Evolutionary conservation across 306 rosid species (phyloP).

Genomic region (Trifolium subterraneum): DNA sequence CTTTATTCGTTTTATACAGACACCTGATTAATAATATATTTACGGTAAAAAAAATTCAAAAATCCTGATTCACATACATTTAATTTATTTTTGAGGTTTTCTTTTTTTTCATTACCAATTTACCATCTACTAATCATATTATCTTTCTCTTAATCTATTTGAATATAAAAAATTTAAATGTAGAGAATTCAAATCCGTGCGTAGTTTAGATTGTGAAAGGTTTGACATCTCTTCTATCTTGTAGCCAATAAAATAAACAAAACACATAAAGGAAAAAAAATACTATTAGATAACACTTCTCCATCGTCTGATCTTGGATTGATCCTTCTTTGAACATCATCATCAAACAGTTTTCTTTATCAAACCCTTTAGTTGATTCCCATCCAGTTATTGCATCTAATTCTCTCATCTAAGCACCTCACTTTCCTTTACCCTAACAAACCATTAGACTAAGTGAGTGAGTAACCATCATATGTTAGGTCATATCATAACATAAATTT

Average conservation of each 20-base stretch:
- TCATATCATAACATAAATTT: constrained; percentile 30
- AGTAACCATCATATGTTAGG: constrained; percentile 23
- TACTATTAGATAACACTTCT: constrained; percentile 7
- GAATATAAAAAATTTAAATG: no score
- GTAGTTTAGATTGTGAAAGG: constrained; percentile 46
- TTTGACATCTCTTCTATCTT: constrained; percentile 56
- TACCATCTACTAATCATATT: no score
- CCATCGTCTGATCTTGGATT: constrained; percentile 24
- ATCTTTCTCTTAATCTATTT: no score
- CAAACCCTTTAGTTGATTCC: constrained; percentile 55
- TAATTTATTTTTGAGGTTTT: no score
- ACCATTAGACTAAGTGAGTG: constrained; percentile 16
- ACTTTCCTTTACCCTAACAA: constrained; percentile 8
- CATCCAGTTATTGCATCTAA: constrained; percentile 49
- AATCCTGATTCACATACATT: no score
- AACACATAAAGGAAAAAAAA: not conserved
- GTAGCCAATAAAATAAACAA: not conserved
- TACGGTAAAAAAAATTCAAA: no score
- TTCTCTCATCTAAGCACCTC: constrained; percentile 44
- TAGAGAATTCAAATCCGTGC: no score
- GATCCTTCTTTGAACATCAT: no score
- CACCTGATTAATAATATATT: no score
- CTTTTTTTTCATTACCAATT: no score
- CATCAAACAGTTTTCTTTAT: not conserved
- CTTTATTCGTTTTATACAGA: no score